phyloP scores from a whole-genome alignment of 441 rosid species.

The Gossypium lobatum region DNA sequence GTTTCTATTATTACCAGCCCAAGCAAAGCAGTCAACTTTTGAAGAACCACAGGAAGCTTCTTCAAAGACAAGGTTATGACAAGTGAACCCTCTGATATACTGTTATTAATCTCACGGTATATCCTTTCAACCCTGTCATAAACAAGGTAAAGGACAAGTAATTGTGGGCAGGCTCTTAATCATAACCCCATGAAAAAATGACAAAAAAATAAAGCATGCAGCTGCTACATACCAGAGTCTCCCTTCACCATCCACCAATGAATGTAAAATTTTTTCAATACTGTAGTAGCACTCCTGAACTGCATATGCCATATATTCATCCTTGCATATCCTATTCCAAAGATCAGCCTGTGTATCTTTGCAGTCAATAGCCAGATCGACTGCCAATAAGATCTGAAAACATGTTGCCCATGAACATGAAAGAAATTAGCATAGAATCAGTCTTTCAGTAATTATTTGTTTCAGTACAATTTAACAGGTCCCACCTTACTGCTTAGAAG shows the following conservation, averaged over 20 bases:
- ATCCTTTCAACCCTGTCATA: conserved; percentile 88
- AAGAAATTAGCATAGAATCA: conserved; percentile 18
- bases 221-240: conserved; percentile 59
- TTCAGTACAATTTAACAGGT: conserved; percentile 18
- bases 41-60: conserved; percentile 78
- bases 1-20: conserved; percentile 72
- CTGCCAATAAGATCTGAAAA: conserved; percentile 83
- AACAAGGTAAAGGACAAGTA: conserved; percentile 15
- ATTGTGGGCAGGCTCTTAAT: conserved; percentile 5
- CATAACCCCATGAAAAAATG: not conserved
- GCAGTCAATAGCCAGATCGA: conserved; percentile 96
- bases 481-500: conserved; percentile 95
- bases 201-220: conserved; percentile 12
- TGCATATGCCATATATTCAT: conserved; percentile 98
- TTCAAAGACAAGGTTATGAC: conserved; percentile 63
- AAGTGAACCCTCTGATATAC: conserved; percentile 64
- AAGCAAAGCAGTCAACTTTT: conserved; percentile 86
- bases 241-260: conserved; percentile 92
- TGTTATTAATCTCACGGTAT: conserved; percentile 73
- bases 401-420: conserved; percentile 13
- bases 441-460: not conserved
- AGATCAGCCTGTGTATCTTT: conserved; percentile 74
- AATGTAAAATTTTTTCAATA: conserved; percentile 72
- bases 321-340: conserved; percentile 78
- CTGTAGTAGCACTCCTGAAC: conserved; percentile 94